Evolutionary conservation across 345 rosid genomes (phyloP).

Genomic region (Linum lewisii): DNA sequence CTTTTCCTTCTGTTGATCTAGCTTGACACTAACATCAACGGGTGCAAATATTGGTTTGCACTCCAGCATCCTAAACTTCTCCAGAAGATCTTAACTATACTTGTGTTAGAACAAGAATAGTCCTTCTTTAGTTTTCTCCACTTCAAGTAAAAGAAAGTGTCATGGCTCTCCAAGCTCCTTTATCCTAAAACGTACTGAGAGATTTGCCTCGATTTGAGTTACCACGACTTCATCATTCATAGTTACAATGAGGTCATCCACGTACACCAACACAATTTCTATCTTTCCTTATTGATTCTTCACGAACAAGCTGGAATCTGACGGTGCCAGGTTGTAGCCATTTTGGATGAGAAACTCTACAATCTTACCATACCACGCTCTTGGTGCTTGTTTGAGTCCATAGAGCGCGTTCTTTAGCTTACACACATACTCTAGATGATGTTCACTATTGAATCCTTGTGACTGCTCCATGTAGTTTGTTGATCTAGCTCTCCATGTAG

Average conservation of each 20-base stretch:
- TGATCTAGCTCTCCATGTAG: too few species aligned
- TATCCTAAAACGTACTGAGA: not conserved
- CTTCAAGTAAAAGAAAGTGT: not conserved
- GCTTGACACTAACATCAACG: not conserved
- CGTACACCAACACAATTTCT: not conserved
- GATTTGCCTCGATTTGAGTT: not conserved
- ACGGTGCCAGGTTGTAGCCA: not conserved
- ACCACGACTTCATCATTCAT: not conserved
- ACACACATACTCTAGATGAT: not conserved
- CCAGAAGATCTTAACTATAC: not conserved
- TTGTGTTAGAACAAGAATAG: not conserved
- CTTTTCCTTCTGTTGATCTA: not conserved
- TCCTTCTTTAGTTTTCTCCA: not conserved
- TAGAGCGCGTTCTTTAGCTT: not conserved
- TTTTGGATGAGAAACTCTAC: not conserved
- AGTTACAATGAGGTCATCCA: not conserved
- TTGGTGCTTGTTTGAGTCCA: not conserved
- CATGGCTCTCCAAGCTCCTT: too few species aligned
- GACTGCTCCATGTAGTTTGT: not conserved
- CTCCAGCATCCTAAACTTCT: conserved; percentile 1
- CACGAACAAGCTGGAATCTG: not conserved
- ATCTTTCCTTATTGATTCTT: not conserved
- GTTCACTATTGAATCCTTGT: not conserved
- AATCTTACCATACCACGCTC: conserved; percentile 3
- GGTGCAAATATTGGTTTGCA: not conserved